phyloP scores from a whole-genome alignment of 2,329 filamentous ascomycete species.

The Onygena corvina region DNA sequence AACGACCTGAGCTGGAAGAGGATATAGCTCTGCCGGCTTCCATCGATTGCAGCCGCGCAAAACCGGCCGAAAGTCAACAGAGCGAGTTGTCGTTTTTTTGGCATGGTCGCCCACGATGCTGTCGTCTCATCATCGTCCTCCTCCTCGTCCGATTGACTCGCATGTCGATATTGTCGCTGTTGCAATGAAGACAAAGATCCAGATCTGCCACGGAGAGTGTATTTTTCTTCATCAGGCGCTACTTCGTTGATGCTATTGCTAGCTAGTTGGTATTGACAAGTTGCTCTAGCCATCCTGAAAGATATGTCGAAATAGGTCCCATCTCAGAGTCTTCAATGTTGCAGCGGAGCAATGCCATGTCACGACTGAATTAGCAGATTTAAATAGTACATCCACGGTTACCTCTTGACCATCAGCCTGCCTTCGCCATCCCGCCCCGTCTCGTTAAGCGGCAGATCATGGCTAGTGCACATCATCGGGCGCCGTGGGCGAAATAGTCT shows the following conservation, averaged over 20 bases:
- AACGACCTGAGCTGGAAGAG: not conserved
- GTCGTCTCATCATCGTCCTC: not conserved
- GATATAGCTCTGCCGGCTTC: not conserved
- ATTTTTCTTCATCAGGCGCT: not conserved
- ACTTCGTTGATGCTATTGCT: not conserved
- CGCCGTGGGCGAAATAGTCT: no score
- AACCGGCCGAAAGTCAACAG: not conserved
- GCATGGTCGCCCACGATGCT: not conserved
- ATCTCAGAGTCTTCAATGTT: not conserved
- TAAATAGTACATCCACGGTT: no score
- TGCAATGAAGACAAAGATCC: not conserved
- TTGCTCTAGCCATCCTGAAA: not conserved
- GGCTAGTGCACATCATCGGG: no score
- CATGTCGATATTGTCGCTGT: not conserved
- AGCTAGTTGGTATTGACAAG: not conserved
- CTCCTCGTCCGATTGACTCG: not conserved
- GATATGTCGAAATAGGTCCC: not conserved
- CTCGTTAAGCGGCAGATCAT: no score
- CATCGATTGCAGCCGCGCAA: not conserved
- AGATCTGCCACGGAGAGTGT: not conserved
- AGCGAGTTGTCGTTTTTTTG: not conserved
- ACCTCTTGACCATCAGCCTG: no score
- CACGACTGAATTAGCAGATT: no score
- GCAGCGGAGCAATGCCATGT: not conserved
- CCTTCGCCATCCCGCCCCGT: no score